Evolutionary conservation across 2,329 filamentous ascomycete species (phyloP).

Genomic region (Xylaria arbuscula): DNA sequence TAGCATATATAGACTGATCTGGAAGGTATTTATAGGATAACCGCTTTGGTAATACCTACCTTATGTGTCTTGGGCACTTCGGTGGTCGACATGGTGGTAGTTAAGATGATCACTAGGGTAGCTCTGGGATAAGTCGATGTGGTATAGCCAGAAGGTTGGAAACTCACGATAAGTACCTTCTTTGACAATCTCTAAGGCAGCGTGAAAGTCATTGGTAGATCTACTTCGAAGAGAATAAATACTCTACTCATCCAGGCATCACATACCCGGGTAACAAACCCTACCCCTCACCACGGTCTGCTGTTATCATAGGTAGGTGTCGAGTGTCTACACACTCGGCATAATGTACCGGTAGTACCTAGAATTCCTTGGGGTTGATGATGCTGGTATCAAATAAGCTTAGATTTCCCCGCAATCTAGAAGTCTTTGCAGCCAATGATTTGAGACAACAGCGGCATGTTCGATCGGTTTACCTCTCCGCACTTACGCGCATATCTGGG

Average conservation of each 20-base stretch:
- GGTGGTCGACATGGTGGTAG: conserved; percentile 18
- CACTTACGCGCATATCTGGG: conserved; percentile 8
- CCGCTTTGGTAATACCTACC: too few species aligned
- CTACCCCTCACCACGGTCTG: conserved; percentile 26
- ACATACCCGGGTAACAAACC: background rate
- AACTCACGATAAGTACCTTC: background rate
- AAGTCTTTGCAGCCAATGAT: background rate
- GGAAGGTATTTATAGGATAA: too few species aligned
- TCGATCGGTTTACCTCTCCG: conserved; percentile 2
- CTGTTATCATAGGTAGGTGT: background rate
- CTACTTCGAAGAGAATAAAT: background rate
- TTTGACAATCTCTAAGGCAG: background rate
- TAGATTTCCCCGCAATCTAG: conserved; percentile 13
- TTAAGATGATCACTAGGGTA: background rate
- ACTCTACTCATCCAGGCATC: background rate
- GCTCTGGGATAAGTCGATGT: background rate
- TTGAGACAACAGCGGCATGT: background rate
- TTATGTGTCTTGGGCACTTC: conserved; percentile 34
- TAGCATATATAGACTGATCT: too few species aligned
- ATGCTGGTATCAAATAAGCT: background rate
- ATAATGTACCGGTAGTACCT: background rate
- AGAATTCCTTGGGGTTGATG: background rate
- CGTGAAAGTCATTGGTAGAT: background rate
- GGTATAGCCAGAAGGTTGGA: background rate
- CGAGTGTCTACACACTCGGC: background rate